Evolutionary conservation across 2,329 filamentous ascomycete genomes (phyloP).

Genomic region (Pseudofabraea citricarpa): DNA sequence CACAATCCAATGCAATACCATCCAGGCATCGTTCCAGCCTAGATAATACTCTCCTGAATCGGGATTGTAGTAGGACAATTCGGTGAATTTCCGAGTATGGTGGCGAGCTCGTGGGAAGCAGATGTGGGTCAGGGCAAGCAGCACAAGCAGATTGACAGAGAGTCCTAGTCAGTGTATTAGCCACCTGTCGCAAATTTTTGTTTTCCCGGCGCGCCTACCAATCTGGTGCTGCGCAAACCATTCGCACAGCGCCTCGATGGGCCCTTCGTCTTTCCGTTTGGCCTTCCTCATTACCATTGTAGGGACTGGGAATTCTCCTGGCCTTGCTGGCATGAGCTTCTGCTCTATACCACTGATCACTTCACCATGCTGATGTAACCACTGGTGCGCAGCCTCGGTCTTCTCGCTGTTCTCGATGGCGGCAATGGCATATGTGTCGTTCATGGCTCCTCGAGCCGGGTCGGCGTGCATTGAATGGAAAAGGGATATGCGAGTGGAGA

Average conservation of each 20-base stretch:
- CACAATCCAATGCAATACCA: constrained; percentile 74
- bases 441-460: constrained; percentile 14
- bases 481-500: neutral
- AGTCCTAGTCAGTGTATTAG: constrained; percentile 51
- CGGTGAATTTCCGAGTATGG: constrained; percentile 83
- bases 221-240: constrained; percentile 79
- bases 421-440: constrained; percentile 8
- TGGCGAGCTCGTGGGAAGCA: constrained; percentile 75
- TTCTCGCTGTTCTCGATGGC: constrained; percentile 10
- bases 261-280: constrained; percentile 58
- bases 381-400: constrained; percentile 12
- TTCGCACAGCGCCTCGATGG: constrained; percentile 54
- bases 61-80: constrained; percentile 76
- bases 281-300: constrained; percentile 37
- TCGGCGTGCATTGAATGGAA: neutral
- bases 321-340: constrained; percentile 7
- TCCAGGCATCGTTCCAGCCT: constrained; percentile 74
- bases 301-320: constrained; percentile 8
- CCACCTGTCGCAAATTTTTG: neutral
- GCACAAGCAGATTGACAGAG: constrained; percentile 77
- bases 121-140: constrained; percentile 76
- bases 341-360: constrained; percentile 11
- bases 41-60: constrained; percentile 65
- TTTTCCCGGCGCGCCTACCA: too few species aligned
- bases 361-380: constrained; percentile 14